Evolutionary conservation across 148 eudicot species (phyloP).

Genomic region (Dianthus caryophyllus): DNA sequence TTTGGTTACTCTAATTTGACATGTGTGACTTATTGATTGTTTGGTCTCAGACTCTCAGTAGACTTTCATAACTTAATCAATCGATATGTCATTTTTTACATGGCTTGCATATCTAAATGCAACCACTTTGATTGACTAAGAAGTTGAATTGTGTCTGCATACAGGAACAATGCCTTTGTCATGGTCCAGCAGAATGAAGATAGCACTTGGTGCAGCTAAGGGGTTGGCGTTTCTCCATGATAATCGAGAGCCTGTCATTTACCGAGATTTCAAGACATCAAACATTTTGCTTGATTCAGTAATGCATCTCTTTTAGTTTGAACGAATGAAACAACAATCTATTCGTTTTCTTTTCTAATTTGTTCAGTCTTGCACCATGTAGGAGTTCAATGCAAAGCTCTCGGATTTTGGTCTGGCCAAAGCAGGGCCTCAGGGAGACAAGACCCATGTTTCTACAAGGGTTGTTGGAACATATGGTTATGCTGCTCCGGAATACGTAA

Average conservation of each 20-base stretch:
- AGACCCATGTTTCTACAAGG: slow-evolving; percentile 92
- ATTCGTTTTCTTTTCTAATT: not conserved
- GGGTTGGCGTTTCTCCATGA: slow-evolving; percentile 90
- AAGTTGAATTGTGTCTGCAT: slow-evolving; percentile 2
- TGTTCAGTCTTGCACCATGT: slow-evolving; percentile 10
- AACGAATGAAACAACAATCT: not conserved
- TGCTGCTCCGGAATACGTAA: slow-evolving; percentile 97
- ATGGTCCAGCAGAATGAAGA: slow-evolving; percentile 86
- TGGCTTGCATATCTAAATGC: not conserved
- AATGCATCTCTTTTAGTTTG: slow-evolving; percentile 14
- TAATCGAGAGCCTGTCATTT: slow-evolving; percentile 77
- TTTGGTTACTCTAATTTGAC: not conserved
- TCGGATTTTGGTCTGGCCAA: slow-evolving; percentile 96
- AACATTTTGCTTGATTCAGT: slow-evolving; percentile 91
- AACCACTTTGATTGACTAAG: slow-evolving; percentile 20
- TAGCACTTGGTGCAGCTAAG: slow-evolving; percentile 91
- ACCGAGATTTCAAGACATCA: slow-evolving; percentile 92
- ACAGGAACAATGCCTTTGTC: slow-evolving; percentile 92
- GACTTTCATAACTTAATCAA: not conserved
- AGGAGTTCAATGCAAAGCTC: slow-evolving; percentile 96
- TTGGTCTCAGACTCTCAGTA: slow-evolving; percentile 4
- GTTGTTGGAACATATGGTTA: slow-evolving; percentile 98
- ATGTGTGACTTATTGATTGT: not conserved
- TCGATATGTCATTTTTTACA: not conserved
- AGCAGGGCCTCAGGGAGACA: slow-evolving; percentile 97